phyloP scores from a whole-genome alignment of 257 asterid species.

The Phtheirospermum japonicum region DNA sequence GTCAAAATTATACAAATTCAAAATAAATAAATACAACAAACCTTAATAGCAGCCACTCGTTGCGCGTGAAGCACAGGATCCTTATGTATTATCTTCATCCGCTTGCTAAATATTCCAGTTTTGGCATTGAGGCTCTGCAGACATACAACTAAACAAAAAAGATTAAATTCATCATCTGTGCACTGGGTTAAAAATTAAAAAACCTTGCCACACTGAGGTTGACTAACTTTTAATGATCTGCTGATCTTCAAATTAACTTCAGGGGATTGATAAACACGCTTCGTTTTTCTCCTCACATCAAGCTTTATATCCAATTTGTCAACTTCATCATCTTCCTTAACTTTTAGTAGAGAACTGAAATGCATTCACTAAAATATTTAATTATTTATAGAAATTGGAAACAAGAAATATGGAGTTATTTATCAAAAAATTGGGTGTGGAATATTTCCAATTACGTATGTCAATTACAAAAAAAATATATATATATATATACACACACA shows the following conservation, averaged over 20 bases:
- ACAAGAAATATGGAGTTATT: too few species aligned
- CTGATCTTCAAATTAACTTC: constrained; percentile 96
- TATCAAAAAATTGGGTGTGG: too few species aligned
- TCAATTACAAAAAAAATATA: too few species aligned
- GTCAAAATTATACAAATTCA: neutral
- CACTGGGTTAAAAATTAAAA: constrained; percentile 13
- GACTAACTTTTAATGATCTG: constrained; percentile 88
- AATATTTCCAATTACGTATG: too few species aligned
- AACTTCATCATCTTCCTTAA: constrained; percentile 92
- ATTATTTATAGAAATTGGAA: neutral
- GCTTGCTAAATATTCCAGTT: constrained; percentile 82
- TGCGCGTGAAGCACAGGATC: constrained; percentile 88
- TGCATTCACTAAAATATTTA: constrained; percentile 13
- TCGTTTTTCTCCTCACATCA: constrained; percentile 54
- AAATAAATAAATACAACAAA: constrained; percentile 19
- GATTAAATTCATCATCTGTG: constrained; percentile 45
- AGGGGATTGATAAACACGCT: constrained; percentile 66
- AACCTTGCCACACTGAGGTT: constrained; percentile 33
- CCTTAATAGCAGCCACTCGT: constrained; percentile 96
- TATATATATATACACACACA: too few species aligned
- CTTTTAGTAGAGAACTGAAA: constrained; percentile 81
- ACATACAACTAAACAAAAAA: constrained; percentile 79
- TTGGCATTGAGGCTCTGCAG: constrained; percentile 98
- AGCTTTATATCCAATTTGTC: constrained; percentile 83
- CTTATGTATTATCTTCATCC: constrained; percentile 89